phyloP scores from a whole-genome alignment of 2,329 filamentous ascomycete genomes.

The Colletotrichum salicis region DNA sequence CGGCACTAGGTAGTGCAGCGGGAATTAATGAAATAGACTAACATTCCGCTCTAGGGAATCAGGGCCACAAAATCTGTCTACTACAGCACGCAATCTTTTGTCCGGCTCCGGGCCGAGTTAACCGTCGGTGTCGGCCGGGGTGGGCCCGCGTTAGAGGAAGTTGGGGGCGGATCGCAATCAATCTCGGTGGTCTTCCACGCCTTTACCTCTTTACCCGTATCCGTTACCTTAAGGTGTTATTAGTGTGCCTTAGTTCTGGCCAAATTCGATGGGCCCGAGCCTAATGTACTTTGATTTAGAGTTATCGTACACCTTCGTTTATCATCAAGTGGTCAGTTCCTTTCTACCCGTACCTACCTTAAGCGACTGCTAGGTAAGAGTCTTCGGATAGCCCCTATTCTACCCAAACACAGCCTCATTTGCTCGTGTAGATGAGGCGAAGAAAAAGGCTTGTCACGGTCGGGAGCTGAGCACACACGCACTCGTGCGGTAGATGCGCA shows the following conservation, averaged over 20 bases:
- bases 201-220: neutral
- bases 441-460: neutral
- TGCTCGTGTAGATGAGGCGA: neutral
- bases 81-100: neutral
- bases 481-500: slow-evolving; percentile 15
- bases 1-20: neutral
- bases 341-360: neutral
- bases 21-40: neutral
- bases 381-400: neutral
- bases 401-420: slow-evolving; percentile 11
- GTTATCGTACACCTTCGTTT: slow-evolving; percentile 9
- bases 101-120: slow-evolving; percentile 14
- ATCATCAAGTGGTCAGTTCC: neutral
- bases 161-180: slow-evolving; percentile 21
- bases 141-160: neutral
- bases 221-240: too few species aligned
- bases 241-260: neutral
- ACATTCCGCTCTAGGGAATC: neutral
- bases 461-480: slow-evolving; percentile 2
- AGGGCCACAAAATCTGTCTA: slow-evolving; percentile 12
- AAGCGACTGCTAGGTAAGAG: neutral
- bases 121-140: slow-evolving; percentile 17
- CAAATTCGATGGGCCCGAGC: neutral
- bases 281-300: slow-evolving; percentile 4
- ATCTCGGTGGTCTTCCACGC: neutral